phyloP scores from a whole-genome alignment of 2,329 filamentous ascomycete genomes.

The Cordyceps farinosa region DNA sequence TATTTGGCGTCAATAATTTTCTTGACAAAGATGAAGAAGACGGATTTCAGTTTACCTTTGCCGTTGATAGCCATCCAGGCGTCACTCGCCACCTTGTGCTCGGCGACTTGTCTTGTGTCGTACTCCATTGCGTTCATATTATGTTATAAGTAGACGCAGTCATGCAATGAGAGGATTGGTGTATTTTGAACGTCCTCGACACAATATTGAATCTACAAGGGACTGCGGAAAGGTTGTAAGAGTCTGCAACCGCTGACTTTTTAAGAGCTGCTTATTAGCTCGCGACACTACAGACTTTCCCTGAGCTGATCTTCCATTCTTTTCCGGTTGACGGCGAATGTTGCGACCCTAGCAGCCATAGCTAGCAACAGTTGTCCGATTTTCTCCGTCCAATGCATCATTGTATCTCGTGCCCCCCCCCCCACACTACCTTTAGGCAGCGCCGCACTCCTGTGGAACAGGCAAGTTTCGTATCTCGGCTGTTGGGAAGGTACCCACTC shows the following conservation, averaged over 20 bases:
- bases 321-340: conserved; percentile 6
- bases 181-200: too few relatives aligned
- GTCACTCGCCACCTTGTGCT: conserved; percentile 46
- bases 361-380: neutral
- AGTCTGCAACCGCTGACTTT: conserved; percentile 1
- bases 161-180: neutral
- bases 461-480: neutral
- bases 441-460: neutral
- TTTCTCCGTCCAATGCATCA: neutral
- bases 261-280: neutral
- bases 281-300: neutral
- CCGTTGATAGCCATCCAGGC: conserved; percentile 55
- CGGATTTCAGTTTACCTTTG: conserved; percentile 37
- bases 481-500: neutral
- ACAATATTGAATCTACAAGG: neutral
- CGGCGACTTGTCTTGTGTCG: conserved; percentile 41
- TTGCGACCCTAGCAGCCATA: neutral
- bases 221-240: neutral
- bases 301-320: neutral
- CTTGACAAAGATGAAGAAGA: rapidly evolving
- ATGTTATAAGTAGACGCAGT: neutral
- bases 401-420: conserved; percentile 9
- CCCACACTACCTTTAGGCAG: neutral
- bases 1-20: neutral
- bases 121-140: conserved; percentile 21